Evolutionary conservation across 768 basidiomycete species (phyloP).

Genomic region (Crepidotus variabilis): DNA sequence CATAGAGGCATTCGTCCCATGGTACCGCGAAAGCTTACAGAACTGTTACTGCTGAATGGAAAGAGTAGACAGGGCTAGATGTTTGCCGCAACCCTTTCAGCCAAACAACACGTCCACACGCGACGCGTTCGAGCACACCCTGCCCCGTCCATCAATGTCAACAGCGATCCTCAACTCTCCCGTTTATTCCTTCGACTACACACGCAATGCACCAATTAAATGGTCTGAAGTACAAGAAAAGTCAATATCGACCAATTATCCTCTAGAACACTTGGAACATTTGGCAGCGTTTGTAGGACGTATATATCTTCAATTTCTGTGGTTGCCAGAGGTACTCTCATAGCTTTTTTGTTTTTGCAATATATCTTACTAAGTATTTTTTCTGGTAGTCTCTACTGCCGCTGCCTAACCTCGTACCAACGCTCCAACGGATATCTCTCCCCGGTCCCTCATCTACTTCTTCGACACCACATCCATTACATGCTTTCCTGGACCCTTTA

Average conservation of each 20-base stretch:
- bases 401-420: constrained; percentile 50
- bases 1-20: too few species aligned
- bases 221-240: constrained; percentile 66
- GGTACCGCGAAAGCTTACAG: too few species aligned
- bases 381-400: constrained; percentile 79
- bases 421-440: constrained; percentile 47
- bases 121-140: too few species aligned
- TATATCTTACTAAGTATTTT: background rate
- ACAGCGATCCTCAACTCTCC: too few species aligned
- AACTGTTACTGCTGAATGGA: too few species aligned
- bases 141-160: too few species aligned
- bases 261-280: constrained; percentile 37
- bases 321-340: constrained; percentile 65
- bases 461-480: constrained; percentile 46
- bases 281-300: constrained; percentile 55
- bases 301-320: constrained; percentile 74
- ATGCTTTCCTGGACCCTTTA: constrained; percentile 55
- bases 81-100: too few species aligned
- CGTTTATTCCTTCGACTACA: background rate
- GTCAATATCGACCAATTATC: constrained; percentile 50
- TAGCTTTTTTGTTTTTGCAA: constrained; percentile 2
- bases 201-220: constrained; percentile 7
- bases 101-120: background rate
- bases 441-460: constrained; percentile 24
- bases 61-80: too few species aligned